Percentiles rank a stretch among this genome's conserved stretches.
Evolutionary conservation across 169 alveolate species (phyloP).

Genomic region (Cytauxzoon felis): DNA sequence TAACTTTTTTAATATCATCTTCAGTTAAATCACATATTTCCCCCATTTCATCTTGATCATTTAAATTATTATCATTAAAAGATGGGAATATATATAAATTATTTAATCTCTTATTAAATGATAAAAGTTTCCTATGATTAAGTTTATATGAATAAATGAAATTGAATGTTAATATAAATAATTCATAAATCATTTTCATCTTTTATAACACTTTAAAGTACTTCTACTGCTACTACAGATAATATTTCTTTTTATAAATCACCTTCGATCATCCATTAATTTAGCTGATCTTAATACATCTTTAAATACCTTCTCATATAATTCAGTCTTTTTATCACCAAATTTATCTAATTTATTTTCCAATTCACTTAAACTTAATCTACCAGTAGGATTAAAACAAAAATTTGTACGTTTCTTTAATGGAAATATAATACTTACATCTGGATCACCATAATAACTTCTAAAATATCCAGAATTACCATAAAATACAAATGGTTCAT

Average conservation of each 20-base stretch:
- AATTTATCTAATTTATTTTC: conserved; percentile 41
- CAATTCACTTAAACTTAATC: conserved; percentile 47
- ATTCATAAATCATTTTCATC: too few relatives aligned
- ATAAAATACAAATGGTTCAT: conserved; percentile 80
- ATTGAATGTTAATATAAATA: too few relatives aligned
- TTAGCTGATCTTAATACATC: conserved; percentile 53
- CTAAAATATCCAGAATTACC: conserved; percentile 71
- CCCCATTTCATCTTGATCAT: background rate
- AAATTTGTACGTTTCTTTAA: conserved; percentile 68
- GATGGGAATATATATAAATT: too few relatives aligned
- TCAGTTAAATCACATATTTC: conserved; percentile 10
- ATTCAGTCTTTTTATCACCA: conserved; percentile 35
- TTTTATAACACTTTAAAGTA: too few relatives aligned
- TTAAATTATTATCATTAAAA: too few relatives aligned
- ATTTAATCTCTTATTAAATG: too few relatives aligned
- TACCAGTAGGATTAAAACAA: conserved; percentile 76
- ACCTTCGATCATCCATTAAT: conserved; percentile 9
- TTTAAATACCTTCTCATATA: conserved; percentile 41
- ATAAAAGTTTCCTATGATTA: too few relatives aligned
- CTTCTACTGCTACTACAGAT: too few relatives aligned
- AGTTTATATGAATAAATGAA: too few relatives aligned
- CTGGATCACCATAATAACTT: conserved; percentile 80
- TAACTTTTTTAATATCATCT: conserved; percentile 17
- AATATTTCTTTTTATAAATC: conserved; percentile 3
- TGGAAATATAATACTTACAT: conserved; percentile 67